Conservation (phyloP, 768 basidiomycete species). For the Flagelloscypha sp. region DNA sequence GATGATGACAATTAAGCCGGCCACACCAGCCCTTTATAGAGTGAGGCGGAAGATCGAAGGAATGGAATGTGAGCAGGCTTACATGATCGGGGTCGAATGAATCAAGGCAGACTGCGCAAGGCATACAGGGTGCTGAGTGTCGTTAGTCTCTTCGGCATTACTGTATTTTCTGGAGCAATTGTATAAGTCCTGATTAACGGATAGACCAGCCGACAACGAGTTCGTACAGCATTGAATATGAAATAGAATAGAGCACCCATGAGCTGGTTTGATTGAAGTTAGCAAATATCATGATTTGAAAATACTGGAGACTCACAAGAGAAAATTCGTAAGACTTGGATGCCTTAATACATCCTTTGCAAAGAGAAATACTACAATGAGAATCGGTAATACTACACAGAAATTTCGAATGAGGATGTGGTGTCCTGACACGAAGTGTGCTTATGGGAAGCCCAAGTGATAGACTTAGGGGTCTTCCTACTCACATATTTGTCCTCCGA, state of each 20-base stretch:
- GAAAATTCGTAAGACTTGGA: conserved; percentile 50
- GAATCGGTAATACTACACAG: too few species aligned
- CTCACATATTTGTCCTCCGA: too few species aligned
- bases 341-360: conserved; percentile 36
- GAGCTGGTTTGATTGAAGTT: too few species aligned
- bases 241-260: conserved; percentile 49
- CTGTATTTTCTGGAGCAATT: not conserved
- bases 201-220: not conserved
- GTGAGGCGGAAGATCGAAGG: conserved; percentile 4
- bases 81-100: conserved; percentile 49
- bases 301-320: too few species aligned
- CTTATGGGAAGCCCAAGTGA: too few species aligned
- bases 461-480: too few species aligned
- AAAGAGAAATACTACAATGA: too few species aligned
- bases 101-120: conserved; percentile 44
- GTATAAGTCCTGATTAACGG: conserved; percentile 8
- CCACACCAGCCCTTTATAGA: conserved; percentile 28
- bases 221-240: conserved; percentile 43
- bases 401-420: conserved; percentile 41
- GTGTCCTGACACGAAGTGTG: too few species aligned
- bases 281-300: too few species aligned
- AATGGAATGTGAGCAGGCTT: conserved; percentile 13
- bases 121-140: conserved; percentile 30
- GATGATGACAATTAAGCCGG: conserved; percentile 32
- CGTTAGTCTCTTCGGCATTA: conserved; percentile 13